Evolutionary conservation across 2,329 filamentous ascomycete species (phyloP).

Genomic region (Colletotrichum graminicola): DNA sequence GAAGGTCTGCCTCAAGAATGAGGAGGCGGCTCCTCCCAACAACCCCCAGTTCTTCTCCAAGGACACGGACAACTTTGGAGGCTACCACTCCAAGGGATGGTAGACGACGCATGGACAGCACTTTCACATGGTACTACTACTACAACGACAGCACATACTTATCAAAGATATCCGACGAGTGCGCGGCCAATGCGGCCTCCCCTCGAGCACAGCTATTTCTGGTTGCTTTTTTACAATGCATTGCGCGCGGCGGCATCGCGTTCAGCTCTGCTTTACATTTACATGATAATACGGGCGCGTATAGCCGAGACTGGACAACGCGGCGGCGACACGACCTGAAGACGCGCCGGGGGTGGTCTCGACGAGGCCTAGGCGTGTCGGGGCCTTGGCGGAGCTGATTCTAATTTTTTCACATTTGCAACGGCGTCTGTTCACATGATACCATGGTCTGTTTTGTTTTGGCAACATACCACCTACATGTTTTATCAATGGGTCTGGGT

Average conservation of each 20-base stretch:
- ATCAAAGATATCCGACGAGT: slow-evolving; percentile 35
- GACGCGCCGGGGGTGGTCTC: background rate
- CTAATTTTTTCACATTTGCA: slow-evolving; percentile 40
- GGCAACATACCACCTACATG: slow-evolving; percentile 41
- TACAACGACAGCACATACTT: slow-evolving; percentile 34
- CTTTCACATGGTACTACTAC: background rate
- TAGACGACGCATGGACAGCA: slow-evolving; percentile 55
- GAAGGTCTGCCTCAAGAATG: slow-evolving; percentile 69
- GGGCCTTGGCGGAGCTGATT: slow-evolving; percentile 6
- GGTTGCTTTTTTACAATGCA: slow-evolving; percentile 30
- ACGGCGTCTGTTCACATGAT: slow-evolving; percentile 43
- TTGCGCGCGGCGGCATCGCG: slow-evolving; percentile 40
- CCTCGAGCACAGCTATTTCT: slow-evolving; percentile 30
- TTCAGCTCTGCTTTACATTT: slow-evolving; percentile 31
- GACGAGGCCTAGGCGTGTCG: slow-evolving; percentile 1
- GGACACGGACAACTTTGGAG: slow-evolving; percentile 72
- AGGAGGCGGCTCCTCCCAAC: slow-evolving; percentile 73
- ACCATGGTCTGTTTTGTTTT: slow-evolving; percentile 43
- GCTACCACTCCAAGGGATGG: slow-evolving; percentile 90
- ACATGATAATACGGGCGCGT: slow-evolving; percentile 28
- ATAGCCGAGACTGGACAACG: slow-evolving; percentile 1
- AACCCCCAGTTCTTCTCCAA: slow-evolving; percentile 87
- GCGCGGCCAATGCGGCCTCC: slow-evolving; percentile 7
- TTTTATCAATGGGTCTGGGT: slow-evolving; percentile 34
- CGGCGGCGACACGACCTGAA: background rate